Base-by-base conservation (phyloP, 352 stramenopile species). In the Plasmopara viticola region DNA sequence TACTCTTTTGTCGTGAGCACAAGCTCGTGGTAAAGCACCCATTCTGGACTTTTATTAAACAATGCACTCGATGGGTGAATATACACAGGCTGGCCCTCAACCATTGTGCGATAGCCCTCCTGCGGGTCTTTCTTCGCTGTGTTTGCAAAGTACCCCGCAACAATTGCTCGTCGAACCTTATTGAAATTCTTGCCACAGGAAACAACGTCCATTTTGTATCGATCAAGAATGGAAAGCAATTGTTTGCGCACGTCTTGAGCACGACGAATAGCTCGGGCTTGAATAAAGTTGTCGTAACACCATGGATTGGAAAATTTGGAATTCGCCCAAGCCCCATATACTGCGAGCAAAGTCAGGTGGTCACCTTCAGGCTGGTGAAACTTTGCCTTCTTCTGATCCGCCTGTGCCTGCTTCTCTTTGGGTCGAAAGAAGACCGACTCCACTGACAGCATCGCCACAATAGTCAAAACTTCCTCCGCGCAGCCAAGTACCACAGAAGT, bases 241-340 rank as follows among this genome's bases (percentile, higher is more conserved):
- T 99, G 97, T 70, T 99, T 99, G 25, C 97, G 92, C 17, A 99
- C 95, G 60, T 99, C 97, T 71, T 98, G 94, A 14, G 97, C 95
- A 31, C 95, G 83, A 14, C 87, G 86, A 72, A 99, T 98, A 31
- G 93, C 95, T 10, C 97, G 79, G 15, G 95, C 91, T 65, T 99
- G 96, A 42, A 99, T 91, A 60, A 98, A 99, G 64, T 99, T 98
- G 47, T 99, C 97, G 70, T 96, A 98, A 64, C 97, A 99, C 97
- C 97, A 99, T n/a, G 94, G 94, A 59, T 97, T 98, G 15, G 80
- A 96, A 64, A 98, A 99, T 56, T 98, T 98, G 31, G 84, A 87
- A 59, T 96, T 93, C 61, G 98, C 97, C 97, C 97, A 99, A 37
- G 83, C 93, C 53, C 99, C 94, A 74, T 99, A 99, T 30, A 99